Conservation (phyloP, 345 rosid genomes). For the Mercurialis annua region DNA sequence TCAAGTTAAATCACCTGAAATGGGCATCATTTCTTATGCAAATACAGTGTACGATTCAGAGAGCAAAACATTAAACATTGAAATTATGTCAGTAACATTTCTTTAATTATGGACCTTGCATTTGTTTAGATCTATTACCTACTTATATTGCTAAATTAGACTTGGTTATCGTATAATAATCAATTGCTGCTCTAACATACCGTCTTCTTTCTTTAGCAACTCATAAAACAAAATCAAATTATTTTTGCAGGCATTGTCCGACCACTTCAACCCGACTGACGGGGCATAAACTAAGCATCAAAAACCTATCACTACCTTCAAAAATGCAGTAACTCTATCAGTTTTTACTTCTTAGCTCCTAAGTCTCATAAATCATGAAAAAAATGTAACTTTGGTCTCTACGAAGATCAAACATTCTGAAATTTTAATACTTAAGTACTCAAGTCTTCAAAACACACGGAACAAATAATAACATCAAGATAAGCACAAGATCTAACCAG, state of each 20-base stretch:
- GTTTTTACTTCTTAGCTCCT: not conserved
- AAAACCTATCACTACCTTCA: not conserved
- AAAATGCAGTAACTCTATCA: not conserved
- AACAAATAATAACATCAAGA: not conserved
- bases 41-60: not conserved
- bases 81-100: not conserved
- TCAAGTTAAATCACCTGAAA: not conserved
- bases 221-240: not conserved
- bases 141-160: not conserved
- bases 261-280: not conserved
- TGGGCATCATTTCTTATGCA: not conserved
- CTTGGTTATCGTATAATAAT: not conserved
- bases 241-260: not conserved
- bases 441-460: not conserved
- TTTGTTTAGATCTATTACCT: not conserved
- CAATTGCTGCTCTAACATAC: not conserved
- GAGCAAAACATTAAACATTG: not conserved
- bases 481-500: conserved; percentile 45
- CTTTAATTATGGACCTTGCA: not conserved
- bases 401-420: not conserved
- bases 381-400: not conserved
- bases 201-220: not conserved
- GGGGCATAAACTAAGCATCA: not conserved
- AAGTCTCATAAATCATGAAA: not conserved
- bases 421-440: not conserved